A percentile compares a stretch with the other conserved stretches of the same genome.
These are phyloP conservation scores for Panaeolus cyanescens DNA, from an alignment of 768 basidiomycete species.

Conservation along the genomic window DNA sequence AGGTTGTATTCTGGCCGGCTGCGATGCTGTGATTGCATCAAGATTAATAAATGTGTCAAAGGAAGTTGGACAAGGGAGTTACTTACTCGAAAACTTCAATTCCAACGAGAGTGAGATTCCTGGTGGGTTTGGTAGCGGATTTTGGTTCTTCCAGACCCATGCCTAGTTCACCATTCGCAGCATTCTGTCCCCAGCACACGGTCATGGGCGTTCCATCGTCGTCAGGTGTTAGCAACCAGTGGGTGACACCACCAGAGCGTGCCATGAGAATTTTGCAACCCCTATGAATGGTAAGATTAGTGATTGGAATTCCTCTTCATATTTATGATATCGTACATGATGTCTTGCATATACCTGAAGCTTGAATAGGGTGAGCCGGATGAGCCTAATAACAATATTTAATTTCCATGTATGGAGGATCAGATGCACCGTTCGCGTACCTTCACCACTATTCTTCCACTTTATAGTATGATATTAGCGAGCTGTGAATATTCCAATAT, in stretches of 20 bases:
- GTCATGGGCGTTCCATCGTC: constrained; percentile 80
- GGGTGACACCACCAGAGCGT: constrained; percentile 84
- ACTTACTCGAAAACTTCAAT: constrained; percentile 79
- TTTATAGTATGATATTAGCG: constrained; percentile 25
- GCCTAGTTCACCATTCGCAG: constrained; percentile 87
- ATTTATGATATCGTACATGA: constrained; percentile 55
- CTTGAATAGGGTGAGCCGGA: constrained; percentile 85
- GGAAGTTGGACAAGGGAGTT: neutral
- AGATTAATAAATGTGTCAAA: neutral
- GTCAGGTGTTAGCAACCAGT: constrained; percentile 78
- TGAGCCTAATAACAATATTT: constrained; percentile 55
- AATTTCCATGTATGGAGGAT: neutral
- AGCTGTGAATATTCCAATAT: neutral
- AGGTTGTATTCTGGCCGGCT: constrained; percentile 83
- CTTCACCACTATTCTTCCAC: constrained; percentile 97
- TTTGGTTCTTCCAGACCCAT: constrained; percentile 81
- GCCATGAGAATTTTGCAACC: constrained; percentile 75
- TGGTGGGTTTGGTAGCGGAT: constrained; percentile 82
- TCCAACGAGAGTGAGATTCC: constrained; percentile 68
- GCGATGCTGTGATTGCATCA: constrained; percentile 56
- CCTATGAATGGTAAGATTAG: constrained; percentile 38
- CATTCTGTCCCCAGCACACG: constrained; percentile 84
- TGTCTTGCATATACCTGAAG: constrained; percentile 85
- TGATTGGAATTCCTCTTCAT: neutral
- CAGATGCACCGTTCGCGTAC: constrained; percentile 32